Evolutionary conservation across 2,329 filamentous ascomycete species (phyloP), one percentile per base, ranked within the genome.

Genomic region (Aureobasidium sp.): DNA sequence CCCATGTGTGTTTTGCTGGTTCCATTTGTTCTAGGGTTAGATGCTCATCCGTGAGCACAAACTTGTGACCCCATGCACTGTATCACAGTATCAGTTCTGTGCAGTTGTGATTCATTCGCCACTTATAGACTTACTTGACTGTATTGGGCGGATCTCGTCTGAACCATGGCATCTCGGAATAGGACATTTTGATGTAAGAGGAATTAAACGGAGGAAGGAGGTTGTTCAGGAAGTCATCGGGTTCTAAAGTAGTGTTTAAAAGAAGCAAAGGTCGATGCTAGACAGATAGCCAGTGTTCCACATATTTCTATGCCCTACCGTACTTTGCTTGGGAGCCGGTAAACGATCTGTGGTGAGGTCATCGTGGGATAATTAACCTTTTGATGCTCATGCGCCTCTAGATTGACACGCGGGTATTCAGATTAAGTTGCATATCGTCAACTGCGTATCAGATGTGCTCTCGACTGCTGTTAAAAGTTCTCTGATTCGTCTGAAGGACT

Each of bases 11-110:
- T 54, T 85, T 86, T 65, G 88, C 70, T 3, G 81, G 82, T 59
- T 81, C 73, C 42, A 86, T 75, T 67, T 90, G 76, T 60, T 86
- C 80, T 7, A 77, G 73, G 1, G 82, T 83, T 21, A 83, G 74
- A 71, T 93, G 89, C 3, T 85, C 73, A 6, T 80, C 71, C 1
- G 87, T 89, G 79, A 87, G 86, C 67, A 86, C 81, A 70, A 92
- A 91, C 7, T 79, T 81, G 68, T 89, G 83, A 21, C 83, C 86
- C 84, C 86, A 91, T 65, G 42, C 50, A 15, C 57, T 59, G 34
- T 41, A 15, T 36, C 3, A 21, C 44, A 25, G 21, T 8, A 11
- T 57, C 16, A 45, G 53, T 6, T 9, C 4, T 7, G 25, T 34
- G 9, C 30, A 15, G 21, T 32, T 36, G 30, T 30, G 37, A 9